Conservation (phyloP, 192 early-diverging fungal genomes). For the Mortierella alpina region DNA sequence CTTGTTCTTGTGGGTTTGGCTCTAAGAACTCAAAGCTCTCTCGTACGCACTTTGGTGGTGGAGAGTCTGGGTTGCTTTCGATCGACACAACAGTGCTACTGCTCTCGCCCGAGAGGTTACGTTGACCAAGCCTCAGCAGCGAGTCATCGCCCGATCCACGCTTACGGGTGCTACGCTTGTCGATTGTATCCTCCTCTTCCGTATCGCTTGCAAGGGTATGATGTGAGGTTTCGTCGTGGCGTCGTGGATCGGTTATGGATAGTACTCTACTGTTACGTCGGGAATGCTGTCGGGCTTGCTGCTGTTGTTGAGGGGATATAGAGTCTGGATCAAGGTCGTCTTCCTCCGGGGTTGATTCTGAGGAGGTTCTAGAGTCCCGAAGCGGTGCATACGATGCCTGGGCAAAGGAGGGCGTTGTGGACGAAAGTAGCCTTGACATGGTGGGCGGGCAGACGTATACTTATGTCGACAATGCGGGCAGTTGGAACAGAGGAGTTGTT, state of each 20-base stretch:
- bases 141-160: background rate
- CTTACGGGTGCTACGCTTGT: background rate
- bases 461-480: background rate
- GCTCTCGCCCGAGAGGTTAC: slow-evolving; percentile 23
- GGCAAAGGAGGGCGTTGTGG: slow-evolving; percentile 30
- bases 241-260: too few relatives aligned
- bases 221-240: background rate
- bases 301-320: slow-evolving; percentile 13
- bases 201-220: slow-evolving; percentile 11
- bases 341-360: slow-evolving; percentile 18
- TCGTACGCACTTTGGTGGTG: slow-evolving; percentile 16
- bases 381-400: slow-evolving; percentile 40
- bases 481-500: background rate
- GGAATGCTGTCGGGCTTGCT: background rate
- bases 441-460: background rate
- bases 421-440: slow-evolving; percentile 49
- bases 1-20: background rate
- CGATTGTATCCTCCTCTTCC: background rate
- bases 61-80: slow-evolving; percentile 11
- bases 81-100: slow-evolving; percentile 27
- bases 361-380: slow-evolving; percentile 14
- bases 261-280: slow-evolving; percentile 1
- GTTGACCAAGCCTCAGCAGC: background rate
- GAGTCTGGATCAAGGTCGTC: slow-evolving; percentile 49
- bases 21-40: slow-evolving; percentile 40